Conservation (phyloP, 352 stramenopile genomes). For the Phytophthora macrochlamydospora region DNA sequence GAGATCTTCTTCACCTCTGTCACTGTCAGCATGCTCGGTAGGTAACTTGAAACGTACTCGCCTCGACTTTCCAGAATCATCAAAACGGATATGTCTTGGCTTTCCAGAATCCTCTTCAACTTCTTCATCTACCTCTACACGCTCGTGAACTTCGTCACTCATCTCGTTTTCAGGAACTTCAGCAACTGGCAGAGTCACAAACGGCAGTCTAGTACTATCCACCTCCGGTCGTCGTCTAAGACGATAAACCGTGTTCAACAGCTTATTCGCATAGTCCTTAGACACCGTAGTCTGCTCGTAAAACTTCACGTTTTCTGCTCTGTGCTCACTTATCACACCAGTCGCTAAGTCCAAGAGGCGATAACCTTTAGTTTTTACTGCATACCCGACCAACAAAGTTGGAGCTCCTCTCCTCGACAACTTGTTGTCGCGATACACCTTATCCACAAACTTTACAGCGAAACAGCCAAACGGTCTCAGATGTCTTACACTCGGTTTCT, state of each 20-base stretch:
- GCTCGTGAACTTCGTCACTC: background rate
- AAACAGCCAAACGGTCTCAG: constrained; percentile 12
- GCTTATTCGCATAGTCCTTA: background rate
- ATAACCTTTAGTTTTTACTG: constrained; percentile 6
- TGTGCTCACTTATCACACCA: constrained; percentile 7
- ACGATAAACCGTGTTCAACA: constrained; percentile 11
- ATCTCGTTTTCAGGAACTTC: background rate
- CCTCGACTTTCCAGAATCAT: too few species aligned
- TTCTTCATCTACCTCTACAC: background rate
- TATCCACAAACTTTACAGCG: constrained; percentile 14
- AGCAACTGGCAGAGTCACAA: constrained; percentile 2
- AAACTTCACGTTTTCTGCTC: constrained; percentile 14
- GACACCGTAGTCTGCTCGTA: constrained; percentile 7
- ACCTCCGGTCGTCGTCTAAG: background rate
- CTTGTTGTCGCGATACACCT: constrained; percentile 13
- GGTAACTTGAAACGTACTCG: too few species aligned
- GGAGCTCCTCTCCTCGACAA: constrained; percentile 7
- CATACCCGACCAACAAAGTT: constrained; percentile 5
- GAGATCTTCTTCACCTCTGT: too few species aligned
- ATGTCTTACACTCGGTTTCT: constrained; percentile 11
- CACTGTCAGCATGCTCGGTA: too few species aligned
- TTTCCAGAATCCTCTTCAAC: background rate
- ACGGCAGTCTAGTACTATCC: constrained; percentile 5
- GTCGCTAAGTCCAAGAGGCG: constrained; percentile 1
- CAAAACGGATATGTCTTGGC: too few species aligned